Percentiles rank a stretch among this genome's conserved stretches.
Evolutionary conservation across 352 stramenopile genomes (phyloP).

Genomic region (Elongisporangium prolatum): DNA sequence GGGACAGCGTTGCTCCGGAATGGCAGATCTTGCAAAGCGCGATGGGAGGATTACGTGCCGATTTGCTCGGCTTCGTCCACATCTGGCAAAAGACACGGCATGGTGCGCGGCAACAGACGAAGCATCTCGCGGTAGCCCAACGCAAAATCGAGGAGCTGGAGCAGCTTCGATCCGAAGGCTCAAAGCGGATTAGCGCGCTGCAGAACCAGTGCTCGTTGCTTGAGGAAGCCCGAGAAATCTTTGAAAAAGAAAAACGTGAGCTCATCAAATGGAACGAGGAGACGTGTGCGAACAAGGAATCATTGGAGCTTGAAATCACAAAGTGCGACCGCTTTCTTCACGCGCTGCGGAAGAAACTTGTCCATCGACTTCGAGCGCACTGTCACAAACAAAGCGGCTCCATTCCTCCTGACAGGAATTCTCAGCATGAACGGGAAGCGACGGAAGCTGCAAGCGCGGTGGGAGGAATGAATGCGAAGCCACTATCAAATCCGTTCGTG

Average conservation of each 20-base stretch:
- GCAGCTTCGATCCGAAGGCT: constrained; percentile 29
- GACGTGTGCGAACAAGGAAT: constrained; percentile 46
- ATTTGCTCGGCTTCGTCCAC: constrained; percentile 42
- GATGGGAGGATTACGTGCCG: constrained; percentile 35
- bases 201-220: constrained; percentile 31
- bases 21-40: constrained; percentile 48
- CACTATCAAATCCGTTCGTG: constrained; percentile 4
- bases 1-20: constrained; percentile 13
- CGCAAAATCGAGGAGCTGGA: constrained; percentile 37
- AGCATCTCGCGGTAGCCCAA: constrained; percentile 23
- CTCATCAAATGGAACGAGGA: constrained; percentile 61
- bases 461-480: background rate
- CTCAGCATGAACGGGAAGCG: too few species aligned
- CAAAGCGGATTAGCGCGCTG: constrained; percentile 31
- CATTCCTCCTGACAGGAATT: too few species aligned
- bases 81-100: constrained; percentile 42
- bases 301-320: constrained; percentile 27
- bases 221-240: constrained; percentile 62
- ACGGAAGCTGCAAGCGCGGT: too few species aligned
- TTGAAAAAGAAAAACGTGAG: constrained; percentile 51
- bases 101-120: constrained; percentile 21
- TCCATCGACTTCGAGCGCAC: constrained; percentile 12
- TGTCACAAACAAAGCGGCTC: too few species aligned
- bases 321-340: constrained; percentile 19
- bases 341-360: constrained; percentile 19